Evolutionary conservation across 2,329 filamentous ascomycete species (phyloP).

Genomic region (Epichloe bromicola): DNA sequence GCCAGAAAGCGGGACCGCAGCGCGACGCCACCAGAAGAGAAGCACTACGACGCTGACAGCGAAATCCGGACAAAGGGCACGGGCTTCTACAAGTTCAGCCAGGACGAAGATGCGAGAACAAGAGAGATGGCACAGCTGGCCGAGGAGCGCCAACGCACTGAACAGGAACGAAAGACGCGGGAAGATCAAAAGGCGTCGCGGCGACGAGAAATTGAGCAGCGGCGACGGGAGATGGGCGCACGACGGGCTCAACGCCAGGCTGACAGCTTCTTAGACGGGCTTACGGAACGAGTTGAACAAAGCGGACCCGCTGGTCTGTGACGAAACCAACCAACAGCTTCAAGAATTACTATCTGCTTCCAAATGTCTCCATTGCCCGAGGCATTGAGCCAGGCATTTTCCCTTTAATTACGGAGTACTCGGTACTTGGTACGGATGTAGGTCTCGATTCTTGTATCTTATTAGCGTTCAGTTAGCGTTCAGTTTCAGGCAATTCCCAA

Average conservation of each 20-base stretch:
- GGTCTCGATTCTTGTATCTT: background rate
- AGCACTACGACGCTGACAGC: conserved; percentile 73
- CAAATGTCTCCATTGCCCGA: background rate
- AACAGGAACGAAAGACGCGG: conserved; percentile 43
- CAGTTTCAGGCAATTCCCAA: background rate
- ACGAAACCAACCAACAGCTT: background rate
- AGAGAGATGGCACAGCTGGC: conserved; percentile 65
- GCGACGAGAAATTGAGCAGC: conserved; percentile 48
- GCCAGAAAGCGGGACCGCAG: conserved; percentile 67
- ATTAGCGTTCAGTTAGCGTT: background rate
- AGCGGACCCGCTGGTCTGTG: background rate
- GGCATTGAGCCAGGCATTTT: conserved; percentile 2
- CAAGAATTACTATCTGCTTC: background rate
- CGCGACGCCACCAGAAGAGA: conserved; percentile 64
- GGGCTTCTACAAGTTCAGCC: conserved; percentile 83
- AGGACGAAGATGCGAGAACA: conserved; percentile 51
- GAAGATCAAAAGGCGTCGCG: conserved; percentile 45
- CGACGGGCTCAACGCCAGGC: conserved; percentile 53
- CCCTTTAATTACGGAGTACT: background rate
- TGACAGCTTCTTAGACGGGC: conserved; percentile 55
- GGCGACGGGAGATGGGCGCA: conserved; percentile 48
- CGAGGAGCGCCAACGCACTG: conserved; percentile 54
- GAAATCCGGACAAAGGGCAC: conserved; percentile 83
- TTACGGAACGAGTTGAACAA: conserved; percentile 17
- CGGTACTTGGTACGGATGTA: no score